Evolutionary conservation across 148 eudicot species (phyloP).

Genomic region (Rhododendron molle): DNA sequence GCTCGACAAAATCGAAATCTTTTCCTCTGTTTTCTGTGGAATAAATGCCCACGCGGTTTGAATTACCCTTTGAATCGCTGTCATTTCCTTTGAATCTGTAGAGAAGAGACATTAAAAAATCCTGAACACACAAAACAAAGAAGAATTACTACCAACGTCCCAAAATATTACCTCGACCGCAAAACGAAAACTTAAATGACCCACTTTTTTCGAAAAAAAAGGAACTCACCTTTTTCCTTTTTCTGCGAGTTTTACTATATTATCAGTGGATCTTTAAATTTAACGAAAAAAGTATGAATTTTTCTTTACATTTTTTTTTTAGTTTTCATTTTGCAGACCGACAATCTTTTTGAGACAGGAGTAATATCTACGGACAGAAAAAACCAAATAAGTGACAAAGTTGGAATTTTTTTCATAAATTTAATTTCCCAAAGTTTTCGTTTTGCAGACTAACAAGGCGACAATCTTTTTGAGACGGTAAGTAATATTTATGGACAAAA

Average conservation of each 20-base stretch:
- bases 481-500: background rate
- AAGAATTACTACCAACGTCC: background rate
- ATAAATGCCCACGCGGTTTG: background rate
- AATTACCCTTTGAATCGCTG: background rate
- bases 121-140: background rate
- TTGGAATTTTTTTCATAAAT: no score
- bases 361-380: background rate
- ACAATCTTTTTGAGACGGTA: background rate
- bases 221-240: background rate
- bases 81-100: conserved; percentile 19
- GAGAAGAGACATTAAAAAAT: background rate
- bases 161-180: background rate
- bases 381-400: no score
- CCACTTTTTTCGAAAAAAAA: background rate
- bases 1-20: background rate
- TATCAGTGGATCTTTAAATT: background rate
- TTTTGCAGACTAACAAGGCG: background rate
- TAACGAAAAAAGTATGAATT: background rate
- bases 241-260: background rate
- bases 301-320: background rate
- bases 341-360: background rate
- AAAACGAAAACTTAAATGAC: no score
- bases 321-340: background rate
- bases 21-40: conserved; percentile 1
- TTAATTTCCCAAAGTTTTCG: background rate